Base-by-base conservation (phyloP, 23 red algal genomes). In the Rhodosorus marinus region DNA sequence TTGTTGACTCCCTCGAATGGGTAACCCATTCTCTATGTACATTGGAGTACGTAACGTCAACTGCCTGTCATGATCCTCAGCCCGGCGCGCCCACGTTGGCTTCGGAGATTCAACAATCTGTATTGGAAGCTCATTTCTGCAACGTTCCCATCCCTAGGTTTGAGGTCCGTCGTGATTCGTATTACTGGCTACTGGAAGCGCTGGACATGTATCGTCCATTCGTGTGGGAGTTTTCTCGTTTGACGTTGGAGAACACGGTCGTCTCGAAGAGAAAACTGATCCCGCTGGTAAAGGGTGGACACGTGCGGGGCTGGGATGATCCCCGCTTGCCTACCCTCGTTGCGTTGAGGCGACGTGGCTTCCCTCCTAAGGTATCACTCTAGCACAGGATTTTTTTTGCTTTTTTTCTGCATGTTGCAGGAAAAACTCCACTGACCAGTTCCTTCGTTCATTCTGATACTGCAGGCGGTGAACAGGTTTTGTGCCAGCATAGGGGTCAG, bases 1-100 rank as follows among this genome's bases (percentile, higher is more conserved):
- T 98, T 47, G 90, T 98, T 6, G 90, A 98, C 57, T 85, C 78
- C 29, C 55, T 98, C 52, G 90, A 98, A 47, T 98, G 90, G 90
- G 58, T 98, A 45, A 98, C 90, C 21, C 90, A 98, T 50, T 86
- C 79, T 11, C 59, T 98, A 19, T 98, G 90, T 67, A 98, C 90
- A 27, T 48, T 98, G 6, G 90, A 98, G 49, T n/a, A n/a, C n/a
- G n/a, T n/a, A n/a, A n/a, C n/a, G n/a, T n/a, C n/a, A n/a, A n/a
- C n/a, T n/a, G n/a, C n/a, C n/a, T n/a, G n/a, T n/a, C n/a, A n/a
- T n/a, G n/a, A n/a, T n/a, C n/a, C n/a, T n/a, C n/a, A n/a, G n/a
- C n/a, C n/a, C n/a, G n/a, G n/a, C n/a, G n/a, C n/a, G n/a, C n/a
- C n/a, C n/a, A n/a, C n/a, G n/a, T n/a, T n/a, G n/a, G n/a, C n/a